These are phyloP conservation scores for Botryosphaeria dothidea DNA, from an alignment of 2,329 filamentous ascomycete species.

Conservation along the genomic window DNA sequence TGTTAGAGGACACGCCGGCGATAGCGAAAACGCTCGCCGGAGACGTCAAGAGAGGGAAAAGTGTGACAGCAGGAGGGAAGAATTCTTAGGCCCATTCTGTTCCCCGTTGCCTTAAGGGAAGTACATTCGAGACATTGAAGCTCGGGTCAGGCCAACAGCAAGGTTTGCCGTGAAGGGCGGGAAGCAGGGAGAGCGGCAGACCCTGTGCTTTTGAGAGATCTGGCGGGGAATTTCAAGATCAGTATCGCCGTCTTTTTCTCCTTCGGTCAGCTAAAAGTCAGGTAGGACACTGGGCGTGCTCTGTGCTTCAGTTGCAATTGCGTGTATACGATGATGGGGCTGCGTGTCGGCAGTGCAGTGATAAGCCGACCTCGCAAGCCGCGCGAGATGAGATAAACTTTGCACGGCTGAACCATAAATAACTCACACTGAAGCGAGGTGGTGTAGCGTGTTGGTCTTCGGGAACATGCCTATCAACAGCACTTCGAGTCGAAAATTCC, in stretches of 20 bases:
- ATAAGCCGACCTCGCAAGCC: no score
- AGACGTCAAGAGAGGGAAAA: not conserved
- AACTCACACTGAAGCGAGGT: not conserved
- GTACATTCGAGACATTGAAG: not conserved
- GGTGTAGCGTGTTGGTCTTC: no score
- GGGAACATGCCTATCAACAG: no score
- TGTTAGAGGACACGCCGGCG: not conserved
- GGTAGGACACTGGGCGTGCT: not conserved
- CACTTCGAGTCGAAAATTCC: no score
- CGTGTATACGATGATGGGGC: not conserved
- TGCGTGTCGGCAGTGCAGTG: not conserved
- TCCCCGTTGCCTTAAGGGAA: not conserved
- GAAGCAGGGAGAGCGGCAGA: not conserved
- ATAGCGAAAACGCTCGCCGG: not conserved
- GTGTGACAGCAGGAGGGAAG: not conserved
- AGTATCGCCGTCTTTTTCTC: not conserved
- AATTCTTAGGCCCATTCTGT: not conserved
- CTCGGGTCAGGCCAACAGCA: not conserved
- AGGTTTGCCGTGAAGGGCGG: not conserved
- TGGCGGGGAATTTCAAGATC: not conserved
- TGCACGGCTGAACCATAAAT: no score
- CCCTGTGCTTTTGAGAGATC: not conserved
- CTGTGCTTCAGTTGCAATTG: not conserved
- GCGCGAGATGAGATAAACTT: no score
- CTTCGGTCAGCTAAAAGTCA: not conserved